These are phyloP conservation scores for Daedaleopsis nitida DNA, from an alignment of 768 basidiomycete genomes.

Conservation along the genomic window DNA sequence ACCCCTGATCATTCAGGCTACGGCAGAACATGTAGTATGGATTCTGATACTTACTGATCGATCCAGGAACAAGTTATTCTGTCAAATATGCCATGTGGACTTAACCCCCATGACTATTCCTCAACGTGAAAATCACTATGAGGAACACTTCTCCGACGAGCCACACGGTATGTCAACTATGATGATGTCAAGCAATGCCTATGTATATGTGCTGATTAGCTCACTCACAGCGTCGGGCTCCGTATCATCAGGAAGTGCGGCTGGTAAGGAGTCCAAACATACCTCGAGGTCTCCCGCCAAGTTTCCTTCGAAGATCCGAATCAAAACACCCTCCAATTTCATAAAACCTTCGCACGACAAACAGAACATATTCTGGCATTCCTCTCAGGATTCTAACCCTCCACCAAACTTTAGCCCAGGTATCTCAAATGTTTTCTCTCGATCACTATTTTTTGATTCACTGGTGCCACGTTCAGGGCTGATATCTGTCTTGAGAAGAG, in stretches of 20 bases:
- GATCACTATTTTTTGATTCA: not conserved
- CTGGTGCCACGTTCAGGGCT: slow-evolving; percentile 45
- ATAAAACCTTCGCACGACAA: not conserved
- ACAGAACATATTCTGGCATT: slow-evolving; percentile 67
- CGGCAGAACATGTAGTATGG: too few relatives aligned
- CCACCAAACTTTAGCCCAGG: slow-evolving; percentile 66
- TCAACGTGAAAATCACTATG: slow-evolving; percentile 58
- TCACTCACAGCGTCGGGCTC: not conserved
- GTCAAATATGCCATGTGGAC: slow-evolving; percentile 52
- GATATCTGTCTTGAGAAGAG: slow-evolving; percentile 61
- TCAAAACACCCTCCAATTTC: not conserved
- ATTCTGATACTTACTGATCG: not conserved
- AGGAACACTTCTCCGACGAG: slow-evolving; percentile 43
- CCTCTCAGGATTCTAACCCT: slow-evolving; percentile 44
- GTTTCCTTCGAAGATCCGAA: not conserved
- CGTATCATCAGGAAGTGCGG: not conserved
- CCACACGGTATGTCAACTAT: slow-evolving; percentile 7
- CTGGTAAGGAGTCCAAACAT: not conserved
- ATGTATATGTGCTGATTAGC: not conserved
- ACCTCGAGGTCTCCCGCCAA: not conserved
- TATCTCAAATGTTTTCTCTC: slow-evolving; percentile 24
- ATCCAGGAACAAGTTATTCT: slow-evolving; percentile 29
- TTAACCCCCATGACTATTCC: slow-evolving; percentile 39
- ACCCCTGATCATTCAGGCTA: too few relatives aligned
- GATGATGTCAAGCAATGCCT: not conserved